Evolutionary conservation across 2,329 filamentous ascomycete species (phyloP).

Genomic region (Didymellaceae sp.): DNA sequence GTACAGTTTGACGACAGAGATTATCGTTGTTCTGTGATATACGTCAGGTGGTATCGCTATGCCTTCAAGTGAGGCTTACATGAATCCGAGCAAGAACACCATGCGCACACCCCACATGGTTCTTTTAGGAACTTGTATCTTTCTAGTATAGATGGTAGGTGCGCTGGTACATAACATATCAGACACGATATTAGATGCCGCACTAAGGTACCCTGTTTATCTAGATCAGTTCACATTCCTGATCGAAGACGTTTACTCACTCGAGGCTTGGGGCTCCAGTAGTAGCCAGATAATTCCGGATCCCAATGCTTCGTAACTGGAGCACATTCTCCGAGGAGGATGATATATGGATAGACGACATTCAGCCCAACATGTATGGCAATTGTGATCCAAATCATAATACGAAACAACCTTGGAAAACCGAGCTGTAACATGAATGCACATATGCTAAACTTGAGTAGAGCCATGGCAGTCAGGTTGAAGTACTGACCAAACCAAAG

Average conservation of each 20-base stretch:
- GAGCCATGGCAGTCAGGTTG: slow-evolving; percentile 15
- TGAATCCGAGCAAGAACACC: slow-evolving; percentile 17
- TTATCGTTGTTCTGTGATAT: slow-evolving; percentile 11
- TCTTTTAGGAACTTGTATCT: slow-evolving; percentile 10
- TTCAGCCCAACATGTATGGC: slow-evolving; percentile 9
- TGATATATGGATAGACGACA: slow-evolving; percentile 7
- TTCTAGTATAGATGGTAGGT: slow-evolving; percentile 11
- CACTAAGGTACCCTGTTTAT: slow-evolving; percentile 4
- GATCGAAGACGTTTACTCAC: background rate
- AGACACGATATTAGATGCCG: slow-evolving; percentile 11
- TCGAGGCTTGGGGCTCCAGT: slow-evolving; percentile 10
- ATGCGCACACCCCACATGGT: slow-evolving; percentile 14
- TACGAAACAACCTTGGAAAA: slow-evolving; percentile 10
- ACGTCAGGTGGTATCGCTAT: background rate
- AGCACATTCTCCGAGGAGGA: slow-evolving; percentile 4
- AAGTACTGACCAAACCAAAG: slow-evolving; percentile 18
- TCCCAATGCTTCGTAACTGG: slow-evolving; percentile 14
- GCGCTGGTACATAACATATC: slow-evolving; percentile 18
- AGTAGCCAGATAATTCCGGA: slow-evolving; percentile 3
- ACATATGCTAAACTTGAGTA: slow-evolving; percentile 17
- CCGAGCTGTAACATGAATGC: slow-evolving; percentile 14
- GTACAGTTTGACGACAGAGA: slow-evolving; percentile 19
- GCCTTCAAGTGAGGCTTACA: background rate
- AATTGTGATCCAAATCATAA: slow-evolving; percentile 3
- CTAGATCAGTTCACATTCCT: background rate